A percentile compares a stretch with the other conserved stretches of the same genome.
Evolutionary conservation across 1,139 yeast genomes (phyloP).

Genomic region (Meyerozyma guilliermondii): DNA sequence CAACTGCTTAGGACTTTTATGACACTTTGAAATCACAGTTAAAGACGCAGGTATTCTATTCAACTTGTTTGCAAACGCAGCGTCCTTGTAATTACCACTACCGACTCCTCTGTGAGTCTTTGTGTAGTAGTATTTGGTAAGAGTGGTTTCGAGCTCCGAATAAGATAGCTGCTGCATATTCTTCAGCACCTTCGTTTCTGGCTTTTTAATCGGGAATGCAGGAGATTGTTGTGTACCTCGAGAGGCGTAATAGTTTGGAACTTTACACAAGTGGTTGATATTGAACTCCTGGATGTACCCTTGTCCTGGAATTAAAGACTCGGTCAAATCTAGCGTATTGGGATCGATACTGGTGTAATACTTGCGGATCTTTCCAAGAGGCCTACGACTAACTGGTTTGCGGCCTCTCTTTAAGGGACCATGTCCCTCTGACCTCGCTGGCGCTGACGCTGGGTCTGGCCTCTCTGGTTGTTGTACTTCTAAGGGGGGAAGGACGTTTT

Average conservation of each 20-base stretch:
- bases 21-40: slow-evolving; percentile 14
- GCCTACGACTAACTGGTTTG: slow-evolving; percentile 16
- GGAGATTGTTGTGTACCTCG: slow-evolving; percentile 20
- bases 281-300: slow-evolving; percentile 43
- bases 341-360: slow-evolving; percentile 34
- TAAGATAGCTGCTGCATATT: slow-evolving; percentile 33
- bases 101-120: slow-evolving; percentile 44
- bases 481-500: slow-evolving; percentile 24
- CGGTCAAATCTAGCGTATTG: slow-evolving; percentile 34
- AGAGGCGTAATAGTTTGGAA: slow-evolving; percentile 39
- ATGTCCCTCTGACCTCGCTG: background rate
- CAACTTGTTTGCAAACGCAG: slow-evolving; percentile 36
- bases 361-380: slow-evolving; percentile 29
- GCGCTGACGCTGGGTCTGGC: too few relatives aligned
- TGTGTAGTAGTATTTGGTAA: slow-evolving; percentile 36
- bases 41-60: slow-evolving; percentile 25
- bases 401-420: slow-evolving; percentile 4
- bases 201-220: slow-evolving; percentile 15
- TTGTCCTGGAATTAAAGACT: slow-evolving; percentile 42
- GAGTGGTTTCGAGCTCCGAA: slow-evolving; percentile 14
- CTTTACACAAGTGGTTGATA: slow-evolving; percentile 37
- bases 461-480: slow-evolving; percentile 13
- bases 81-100: slow-evolving; percentile 45
- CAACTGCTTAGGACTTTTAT: slow-evolving; percentile 12
- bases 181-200: slow-evolving; percentile 24